These are phyloP conservation scores for Blepharisma undulans DNA, from an alignment of 169 alveolate genomes.

Conservation along the genomic window DNA sequence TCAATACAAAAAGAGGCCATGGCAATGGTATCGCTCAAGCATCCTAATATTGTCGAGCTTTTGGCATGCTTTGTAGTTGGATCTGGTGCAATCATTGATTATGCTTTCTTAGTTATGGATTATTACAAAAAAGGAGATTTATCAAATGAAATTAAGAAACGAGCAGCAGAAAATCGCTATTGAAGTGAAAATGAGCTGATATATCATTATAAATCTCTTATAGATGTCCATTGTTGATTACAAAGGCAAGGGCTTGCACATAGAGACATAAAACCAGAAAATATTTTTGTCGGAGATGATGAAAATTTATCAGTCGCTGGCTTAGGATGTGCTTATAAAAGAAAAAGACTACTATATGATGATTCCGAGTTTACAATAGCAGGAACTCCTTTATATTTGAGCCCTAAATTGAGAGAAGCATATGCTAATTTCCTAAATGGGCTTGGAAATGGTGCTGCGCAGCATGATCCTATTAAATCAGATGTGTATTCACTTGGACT, in stretches of 20 bases:
- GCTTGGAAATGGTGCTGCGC: neutral
- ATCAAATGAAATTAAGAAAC: neutral
- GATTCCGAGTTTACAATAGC: neutral
- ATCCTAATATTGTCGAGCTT: neutral
- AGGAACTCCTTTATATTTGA: conserved; percentile 27
- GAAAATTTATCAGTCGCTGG: neutral
- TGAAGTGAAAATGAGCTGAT: neutral
- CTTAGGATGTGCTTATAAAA: neutral
- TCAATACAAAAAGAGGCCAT: neutral
- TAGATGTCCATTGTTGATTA: neutral
- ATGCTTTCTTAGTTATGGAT: neutral
- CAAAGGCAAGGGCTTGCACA: neutral
- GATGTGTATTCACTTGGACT: conserved; percentile 60
- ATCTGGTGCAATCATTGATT: neutral
- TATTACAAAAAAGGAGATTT: neutral
- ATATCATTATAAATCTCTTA: neutral
- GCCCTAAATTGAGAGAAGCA: neutral
- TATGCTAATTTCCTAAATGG: neutral
- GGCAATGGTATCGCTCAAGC: neutral
- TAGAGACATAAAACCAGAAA: conserved; percentile 40
- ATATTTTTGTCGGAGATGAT: neutral
- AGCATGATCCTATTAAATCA: conserved; percentile 53
- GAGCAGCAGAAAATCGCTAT: neutral
- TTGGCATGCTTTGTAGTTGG: neutral
- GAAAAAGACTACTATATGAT: neutral